Evolutionary conservation across 139 green algal species (phyloP).

Genomic region (Medakamo hakoo): DNA sequence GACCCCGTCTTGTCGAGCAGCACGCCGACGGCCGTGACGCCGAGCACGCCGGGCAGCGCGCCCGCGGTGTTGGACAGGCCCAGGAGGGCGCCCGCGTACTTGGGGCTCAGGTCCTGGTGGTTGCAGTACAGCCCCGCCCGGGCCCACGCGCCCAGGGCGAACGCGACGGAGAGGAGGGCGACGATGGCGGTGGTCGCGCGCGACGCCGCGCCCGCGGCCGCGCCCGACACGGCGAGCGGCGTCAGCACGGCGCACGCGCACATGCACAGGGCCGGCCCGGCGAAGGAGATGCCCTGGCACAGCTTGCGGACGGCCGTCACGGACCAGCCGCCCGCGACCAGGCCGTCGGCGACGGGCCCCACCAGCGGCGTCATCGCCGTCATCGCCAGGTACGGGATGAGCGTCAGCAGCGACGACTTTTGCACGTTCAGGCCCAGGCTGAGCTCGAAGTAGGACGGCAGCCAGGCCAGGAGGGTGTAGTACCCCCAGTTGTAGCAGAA

Average conservation of each 20-base stretch:
- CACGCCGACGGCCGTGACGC: constrained; percentile 37
- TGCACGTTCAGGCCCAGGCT: constrained; percentile 71
- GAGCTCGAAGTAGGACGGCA: constrained; percentile 93
- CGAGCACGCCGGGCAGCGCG: constrained; percentile 55
- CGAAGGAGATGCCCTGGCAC: constrained; percentile 51
- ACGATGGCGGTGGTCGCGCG: constrained; percentile 28
- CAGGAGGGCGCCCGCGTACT: constrained; percentile 56
- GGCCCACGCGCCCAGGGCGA: constrained; percentile 43
- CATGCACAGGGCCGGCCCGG: constrained; percentile 55
- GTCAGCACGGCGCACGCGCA: constrained; percentile 24
- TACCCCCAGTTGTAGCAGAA: constrained; percentile 98
- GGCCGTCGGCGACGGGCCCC: constrained; percentile 32
- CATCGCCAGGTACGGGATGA: constrained; percentile 80
- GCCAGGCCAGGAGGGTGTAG: constrained; percentile 91
- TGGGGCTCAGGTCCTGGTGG: constrained; percentile 68
- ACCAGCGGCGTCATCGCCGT: constrained; percentile 67
- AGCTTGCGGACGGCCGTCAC: constrained; percentile 56
- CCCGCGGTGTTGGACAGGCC: constrained; percentile 61
- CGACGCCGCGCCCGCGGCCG: background rate
- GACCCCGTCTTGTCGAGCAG: constrained; percentile 37
- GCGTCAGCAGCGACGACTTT: constrained; percentile 50
- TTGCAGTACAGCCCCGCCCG: constrained; percentile 68
- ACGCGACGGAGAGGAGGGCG: constrained; percentile 29
- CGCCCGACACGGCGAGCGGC: constrained; percentile 5
- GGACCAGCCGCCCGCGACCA: constrained; percentile 34